A percentile compares a stretch with the other conserved stretches of the same genome.
These are phyloP conservation scores for Naganishia vaughanmartiniae DNA, from an alignment of 768 basidiomycete species.

Conservation along the genomic window DNA sequence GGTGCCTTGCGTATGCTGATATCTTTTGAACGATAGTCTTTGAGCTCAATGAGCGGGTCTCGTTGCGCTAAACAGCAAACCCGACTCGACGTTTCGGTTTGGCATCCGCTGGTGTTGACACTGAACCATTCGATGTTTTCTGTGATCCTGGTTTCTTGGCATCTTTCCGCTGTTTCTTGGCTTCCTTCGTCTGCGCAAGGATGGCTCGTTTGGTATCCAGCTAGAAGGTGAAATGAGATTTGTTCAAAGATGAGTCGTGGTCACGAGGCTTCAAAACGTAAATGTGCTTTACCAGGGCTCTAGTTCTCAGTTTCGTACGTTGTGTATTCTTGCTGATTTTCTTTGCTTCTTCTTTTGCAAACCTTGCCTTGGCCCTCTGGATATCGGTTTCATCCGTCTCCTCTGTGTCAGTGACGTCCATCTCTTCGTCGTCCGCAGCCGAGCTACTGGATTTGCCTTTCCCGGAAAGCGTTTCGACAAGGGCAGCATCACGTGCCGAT, in stretches of 20 bases:
- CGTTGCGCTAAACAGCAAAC: background rate
- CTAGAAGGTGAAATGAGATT: background rate
- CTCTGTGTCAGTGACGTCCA: background rate
- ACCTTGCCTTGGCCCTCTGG: background rate
- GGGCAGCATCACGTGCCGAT: background rate
- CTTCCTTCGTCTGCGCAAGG: constrained; percentile 8
- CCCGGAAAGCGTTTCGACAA: background rate
- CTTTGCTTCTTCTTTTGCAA: background rate
- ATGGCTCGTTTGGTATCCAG: constrained; percentile 15
- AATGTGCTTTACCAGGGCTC: constrained; percentile 2
- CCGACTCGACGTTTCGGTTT: constrained; percentile 22
- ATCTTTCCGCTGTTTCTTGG: constrained; percentile 20
- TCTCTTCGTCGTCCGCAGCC: background rate
- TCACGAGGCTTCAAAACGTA: background rate
- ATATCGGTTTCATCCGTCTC: background rate
- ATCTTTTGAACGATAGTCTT: too few relatives aligned
- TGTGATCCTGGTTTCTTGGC: constrained; percentile 12
- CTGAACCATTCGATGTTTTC: background rate
- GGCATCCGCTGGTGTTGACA: background rate
- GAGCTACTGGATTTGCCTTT: constrained; percentile 20
- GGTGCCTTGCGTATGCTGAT: too few relatives aligned
- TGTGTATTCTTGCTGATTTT: constrained; percentile 14
- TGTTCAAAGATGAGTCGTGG: background rate
- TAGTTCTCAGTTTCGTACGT: constrained; percentile 14
- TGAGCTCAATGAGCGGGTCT: too few relatives aligned